These are phyloP conservation scores for Jackrogersella minutella DNA, from an alignment of 495 filamentous ascomycete species.

Conservation along the genomic window DNA sequence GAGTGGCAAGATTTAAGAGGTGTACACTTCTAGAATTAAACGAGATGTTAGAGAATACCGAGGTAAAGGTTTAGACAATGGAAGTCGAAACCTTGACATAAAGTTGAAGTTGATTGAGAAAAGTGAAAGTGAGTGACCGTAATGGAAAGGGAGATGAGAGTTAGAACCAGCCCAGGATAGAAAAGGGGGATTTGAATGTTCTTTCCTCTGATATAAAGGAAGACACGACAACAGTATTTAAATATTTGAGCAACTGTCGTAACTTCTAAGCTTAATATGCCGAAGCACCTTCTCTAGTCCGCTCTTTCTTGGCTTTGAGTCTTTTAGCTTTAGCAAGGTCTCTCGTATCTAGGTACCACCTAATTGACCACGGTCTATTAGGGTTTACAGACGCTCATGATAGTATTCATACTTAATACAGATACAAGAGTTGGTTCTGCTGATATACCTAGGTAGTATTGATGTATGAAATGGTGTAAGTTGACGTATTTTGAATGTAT, in stretches of 20 bases:
- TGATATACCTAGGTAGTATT: background rate
- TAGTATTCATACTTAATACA: background rate
- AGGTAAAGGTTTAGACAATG: background rate
- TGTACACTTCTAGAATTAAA: constrained; percentile 7
- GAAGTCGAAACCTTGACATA: constrained; percentile 26
- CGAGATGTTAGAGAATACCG: constrained; percentile 10
- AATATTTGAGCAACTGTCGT: background rate
- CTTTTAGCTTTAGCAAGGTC: background rate
- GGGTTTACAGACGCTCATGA: background rate
- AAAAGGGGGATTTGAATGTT: background rate
- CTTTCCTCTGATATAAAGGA: background rate
- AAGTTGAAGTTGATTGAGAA: constrained; percentile 3
- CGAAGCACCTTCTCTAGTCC: background rate
- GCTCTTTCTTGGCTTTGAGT: background rate
- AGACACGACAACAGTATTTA: background rate
- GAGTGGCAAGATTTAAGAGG: constrained; percentile 9
- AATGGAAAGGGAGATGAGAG: background rate
- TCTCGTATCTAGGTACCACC: background rate
- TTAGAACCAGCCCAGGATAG: background rate
- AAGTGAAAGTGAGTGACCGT: background rate
- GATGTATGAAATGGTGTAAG: background rate
- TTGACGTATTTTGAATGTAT: background rate
- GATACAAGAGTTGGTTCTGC: background rate
- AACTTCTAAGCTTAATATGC: background rate
- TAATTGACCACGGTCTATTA: background rate